phyloP scores from a whole-genome alignment of 2,329 filamentous ascomycete species.

The Pseudogymnoascus sp. region DNA sequence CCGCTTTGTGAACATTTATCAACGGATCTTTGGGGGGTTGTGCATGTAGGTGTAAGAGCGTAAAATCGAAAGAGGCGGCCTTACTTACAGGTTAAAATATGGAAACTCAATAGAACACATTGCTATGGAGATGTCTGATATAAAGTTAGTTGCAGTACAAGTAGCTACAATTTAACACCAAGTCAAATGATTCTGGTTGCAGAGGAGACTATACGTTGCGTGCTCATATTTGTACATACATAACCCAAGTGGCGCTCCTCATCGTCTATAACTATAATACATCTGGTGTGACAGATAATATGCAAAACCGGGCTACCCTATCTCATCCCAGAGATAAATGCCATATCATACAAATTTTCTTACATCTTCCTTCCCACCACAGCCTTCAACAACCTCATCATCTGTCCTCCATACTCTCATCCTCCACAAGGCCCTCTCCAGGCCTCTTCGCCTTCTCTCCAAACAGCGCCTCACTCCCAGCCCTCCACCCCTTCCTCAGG shows the following conservation, averaged over 20 bases:
- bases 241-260: conserved; percentile 1
- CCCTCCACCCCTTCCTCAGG: conserved; percentile 39
- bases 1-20: conserved; percentile 6
- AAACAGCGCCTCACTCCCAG: conserved; percentile 17
- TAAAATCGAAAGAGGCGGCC: background rate
- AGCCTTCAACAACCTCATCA: background rate
- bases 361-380: background rate
- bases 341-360: conserved; percentile 7
- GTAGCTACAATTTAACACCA: background rate
- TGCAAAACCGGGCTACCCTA: background rate
- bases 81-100: background rate
- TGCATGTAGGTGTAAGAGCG: conserved; percentile 4
- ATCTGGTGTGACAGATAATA: conserved; percentile 4
- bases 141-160: background rate
- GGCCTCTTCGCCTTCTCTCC: conserved; percentile 16
- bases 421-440: conserved; percentile 7
- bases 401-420: conserved; percentile 4
- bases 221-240: conserved; percentile 7
- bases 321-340: background rate
- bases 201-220: background rate
- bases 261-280: conserved; percentile 5
- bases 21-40: background rate
- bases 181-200: background rate
- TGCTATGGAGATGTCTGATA: background rate
- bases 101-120: background rate